Evolutionary conservation across 805 yeast species (phyloP).

Genomic region (Limtongia smithiae): DNA sequence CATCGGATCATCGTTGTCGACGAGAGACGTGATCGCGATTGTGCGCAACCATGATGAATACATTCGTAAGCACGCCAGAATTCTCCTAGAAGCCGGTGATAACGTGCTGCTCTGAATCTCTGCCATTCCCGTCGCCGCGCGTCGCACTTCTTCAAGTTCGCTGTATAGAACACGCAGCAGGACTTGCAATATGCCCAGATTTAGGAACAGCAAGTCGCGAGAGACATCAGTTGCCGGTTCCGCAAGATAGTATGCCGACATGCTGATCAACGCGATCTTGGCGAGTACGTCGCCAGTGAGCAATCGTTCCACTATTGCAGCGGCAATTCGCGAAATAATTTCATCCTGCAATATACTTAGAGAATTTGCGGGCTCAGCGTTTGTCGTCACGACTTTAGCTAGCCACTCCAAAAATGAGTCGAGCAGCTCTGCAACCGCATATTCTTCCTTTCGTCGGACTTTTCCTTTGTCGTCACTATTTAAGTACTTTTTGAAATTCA

Average conservation of each 20-base stretch:
- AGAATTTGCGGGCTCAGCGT: too few relatives aligned
- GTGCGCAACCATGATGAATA: slow-evolving; percentile 20
- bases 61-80: slow-evolving; percentile 10
- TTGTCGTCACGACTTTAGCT: too few relatives aligned
- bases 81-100: slow-evolving; percentile 8
- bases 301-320: not conserved
- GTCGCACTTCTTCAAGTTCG: slow-evolving; percentile 4
- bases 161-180: slow-evolving; percentile 4
- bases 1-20: not conserved
- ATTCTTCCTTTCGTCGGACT: too few relatives aligned
- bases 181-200: not conserved
- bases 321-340: too few relatives aligned
- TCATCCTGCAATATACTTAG: too few relatives aligned
- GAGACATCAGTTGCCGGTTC: not conserved
- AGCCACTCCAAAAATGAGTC: too few relatives aligned
- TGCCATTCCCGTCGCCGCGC: not conserved
- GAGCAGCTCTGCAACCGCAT: too few relatives aligned
- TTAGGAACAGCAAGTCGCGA: not conserved
- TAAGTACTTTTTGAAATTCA: not conserved
- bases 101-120: not conserved
- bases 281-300: not conserved
- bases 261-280: slow-evolving; percentile 1
- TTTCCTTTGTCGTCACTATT: not conserved
- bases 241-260: not conserved
- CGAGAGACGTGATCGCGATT: not conserved